Base-by-base conservation (phyloP, 345 rosid species). In the Gossypium longicalyx region DNA sequence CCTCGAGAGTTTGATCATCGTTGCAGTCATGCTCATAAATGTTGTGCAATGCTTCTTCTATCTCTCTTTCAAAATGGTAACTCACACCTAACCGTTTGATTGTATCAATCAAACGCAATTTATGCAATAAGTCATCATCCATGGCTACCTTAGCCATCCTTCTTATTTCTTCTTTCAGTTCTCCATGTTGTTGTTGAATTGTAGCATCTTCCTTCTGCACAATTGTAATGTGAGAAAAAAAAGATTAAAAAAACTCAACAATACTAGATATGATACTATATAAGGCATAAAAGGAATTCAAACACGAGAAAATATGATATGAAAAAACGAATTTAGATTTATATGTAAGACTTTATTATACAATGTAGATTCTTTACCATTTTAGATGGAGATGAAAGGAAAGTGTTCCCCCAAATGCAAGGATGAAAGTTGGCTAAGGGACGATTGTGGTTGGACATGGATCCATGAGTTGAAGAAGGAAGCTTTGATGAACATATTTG, bases 61-160 rank as follows among this genome's bases (percentile, higher is more conserved):
- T 22, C 22, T 0, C 22, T 22, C 22, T 22, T 22, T 22, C 22
- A 22, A 22, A 22, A 22, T 22, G 22, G 22, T 22, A 22, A 22
- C 22, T 22, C 22, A 22, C 3, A 44, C 70, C 9, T 77, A 83
- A 12, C 34, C 77, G 71, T 29, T 77, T 83, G 38, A 82, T 15
- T n/a, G 71, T 67, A 76, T 79, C 85, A 20, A 84, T 79, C 20
- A 82, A 47, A 17, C 68, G 7, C 25, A 83, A n/a, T 22, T 62
- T 58, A 9, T 57, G 29, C 0, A 65, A 25, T n/a, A 11, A 61
- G 12, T 76, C n/a, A 56, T 59, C 5, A 15, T 49, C 7, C 0
- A 0, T 0, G 9, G 12, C 27, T 20, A 4, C 5, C 10, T 5
- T 41, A 11, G 79, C 7, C 77, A 77, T 77, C 61, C 52, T 74